Base-by-base conservation (phyloP, 768 basidiomycete species). In the Tricholoma flavovirens region DNA sequence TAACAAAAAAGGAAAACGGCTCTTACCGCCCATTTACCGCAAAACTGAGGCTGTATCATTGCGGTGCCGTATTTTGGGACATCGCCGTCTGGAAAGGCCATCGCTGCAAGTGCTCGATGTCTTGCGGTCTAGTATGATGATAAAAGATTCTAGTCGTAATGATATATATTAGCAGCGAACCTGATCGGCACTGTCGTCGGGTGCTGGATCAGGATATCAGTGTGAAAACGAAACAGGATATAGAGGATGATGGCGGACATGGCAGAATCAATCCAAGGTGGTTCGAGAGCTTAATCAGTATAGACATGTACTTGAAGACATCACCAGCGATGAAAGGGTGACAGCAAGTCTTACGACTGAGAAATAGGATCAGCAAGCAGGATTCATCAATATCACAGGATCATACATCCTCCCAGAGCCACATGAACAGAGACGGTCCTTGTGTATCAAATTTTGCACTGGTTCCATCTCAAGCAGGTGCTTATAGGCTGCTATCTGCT, bases 231-330 rank as follows among this genome's bases (percentile, higher is more conserved):
- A 35, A 58, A 9, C 3, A 22, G 4, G 48, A 22, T 51, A 12
- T 30, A 21, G 22, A 11, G 24, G 19, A 17, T 54, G 36, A 21
- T 17, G 1, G 54, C 68, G 21, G 59, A 90, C 94, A 79, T 51
- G 92, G 94, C 40, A 96, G 78, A 38, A 98, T 88, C 19, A 98
- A 71, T 0, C 81, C 89, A 46, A 96, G 78, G 67, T 97, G 94
- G 66, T 98, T 94, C 8, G 90, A 89, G 5, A 94, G 73, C 68
- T 92, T 91, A 70, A 92, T 88, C 51, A 94, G 73, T n/a, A 91
- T 78, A 1, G 83, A 83, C 75, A 90, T 88, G 62, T 83, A 90
- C 64, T 82, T 84, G 69, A 96, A 84, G 5, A 94, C 75, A 35
- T 85, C 78, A 33, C 83, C 83, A 2, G 85, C 75, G 49, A 83